Evolutionary conservation across 306 rosid genomes (phyloP).

Genomic region (Herpetospermum pedunculosum): DNA sequence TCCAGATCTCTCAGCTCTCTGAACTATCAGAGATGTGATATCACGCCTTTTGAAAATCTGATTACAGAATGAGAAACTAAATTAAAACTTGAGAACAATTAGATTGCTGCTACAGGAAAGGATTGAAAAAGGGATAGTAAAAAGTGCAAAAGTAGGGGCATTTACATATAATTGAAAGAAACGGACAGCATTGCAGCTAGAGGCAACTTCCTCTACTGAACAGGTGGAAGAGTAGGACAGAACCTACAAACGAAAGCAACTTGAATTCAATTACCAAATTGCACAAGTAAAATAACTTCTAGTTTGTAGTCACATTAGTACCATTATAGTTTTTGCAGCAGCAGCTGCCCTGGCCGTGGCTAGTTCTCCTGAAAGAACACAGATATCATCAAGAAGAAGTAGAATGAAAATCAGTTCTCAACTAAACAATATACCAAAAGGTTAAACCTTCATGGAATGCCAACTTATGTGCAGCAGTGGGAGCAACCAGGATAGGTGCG

Average conservation of each 20-base stretch:
- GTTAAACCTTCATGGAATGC: constrained; percentile 52
- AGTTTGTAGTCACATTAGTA: constrained; percentile 11
- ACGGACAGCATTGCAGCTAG: constrained; percentile 60
- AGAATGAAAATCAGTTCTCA: neutral
- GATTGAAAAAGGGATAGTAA: neutral
- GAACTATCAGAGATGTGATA: constrained; percentile 29
- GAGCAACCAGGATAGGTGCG: constrained; percentile 50
- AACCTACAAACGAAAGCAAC: constrained; percentile 15
- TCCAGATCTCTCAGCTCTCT: constrained; percentile 50
- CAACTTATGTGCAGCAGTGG: constrained; percentile 36
- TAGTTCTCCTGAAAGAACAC: constrained; percentile 37
- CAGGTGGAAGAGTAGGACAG: constrained; percentile 34
- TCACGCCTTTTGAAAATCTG: constrained; percentile 50
- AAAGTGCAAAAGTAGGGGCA: neutral
- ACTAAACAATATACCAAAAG: neutral
- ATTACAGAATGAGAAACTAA: neutral
- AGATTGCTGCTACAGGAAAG: neutral
- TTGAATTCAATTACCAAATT: neutral
- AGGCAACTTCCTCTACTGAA: constrained; percentile 56
- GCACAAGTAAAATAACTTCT: neutral
- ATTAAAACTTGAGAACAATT: neutral
- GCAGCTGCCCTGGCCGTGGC: constrained; percentile 75
- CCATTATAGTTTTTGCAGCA: constrained; percentile 55
- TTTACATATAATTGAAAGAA: constrained; percentile 63
- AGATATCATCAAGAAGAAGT: neutral